phyloP scores from a whole-genome alignment of 768 basidiomycete species.

The Lactarius psammicola region DNA sequence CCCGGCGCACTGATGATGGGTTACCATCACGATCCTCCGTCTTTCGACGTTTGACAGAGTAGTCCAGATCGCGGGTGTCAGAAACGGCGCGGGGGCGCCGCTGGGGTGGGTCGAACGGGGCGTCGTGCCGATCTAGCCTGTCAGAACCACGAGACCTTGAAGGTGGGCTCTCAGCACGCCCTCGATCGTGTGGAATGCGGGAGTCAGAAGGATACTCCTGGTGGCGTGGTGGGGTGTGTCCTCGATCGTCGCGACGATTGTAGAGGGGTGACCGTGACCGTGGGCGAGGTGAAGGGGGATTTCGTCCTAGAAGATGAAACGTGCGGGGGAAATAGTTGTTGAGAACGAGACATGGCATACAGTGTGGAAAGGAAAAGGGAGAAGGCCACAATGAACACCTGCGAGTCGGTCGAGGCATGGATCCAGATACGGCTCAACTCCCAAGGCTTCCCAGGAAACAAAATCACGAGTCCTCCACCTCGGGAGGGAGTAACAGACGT shows the following conservation, averaged over 20 bases:
- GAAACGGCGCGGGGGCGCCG: constrained; percentile 22
- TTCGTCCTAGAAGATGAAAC: constrained; percentile 31
- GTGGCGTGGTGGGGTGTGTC: constrained; percentile 20
- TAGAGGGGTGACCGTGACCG: constrained; percentile 23
- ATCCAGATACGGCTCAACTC: constrained; percentile 29
- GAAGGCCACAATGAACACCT: constrained; percentile 29
- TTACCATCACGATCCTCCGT: constrained; percentile 21
- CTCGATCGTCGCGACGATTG: constrained; percentile 22
- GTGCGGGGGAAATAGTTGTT: constrained; percentile 27
- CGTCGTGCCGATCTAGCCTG: constrained; percentile 15
- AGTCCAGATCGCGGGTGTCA: constrained; percentile 22
- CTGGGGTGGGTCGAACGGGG: constrained; percentile 21
- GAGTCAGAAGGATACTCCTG: constrained; percentile 18
- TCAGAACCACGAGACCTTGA: constrained; percentile 13
- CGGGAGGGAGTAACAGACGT: constrained; percentile 25
- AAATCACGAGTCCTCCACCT: constrained; percentile 26
- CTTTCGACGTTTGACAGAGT: constrained; percentile 25
- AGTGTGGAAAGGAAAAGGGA: constrained; percentile 28
- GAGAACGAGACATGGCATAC: constrained; percentile 27
- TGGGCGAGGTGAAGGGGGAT: constrained; percentile 26
- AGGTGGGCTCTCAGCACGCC: constrained; percentile 25
- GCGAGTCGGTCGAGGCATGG: constrained; percentile 25
- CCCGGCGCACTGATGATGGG: constrained; percentile 17
- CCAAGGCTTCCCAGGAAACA: constrained; percentile 29
- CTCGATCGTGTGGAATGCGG: constrained; percentile 14